Base-by-base conservation (phyloP, 495 filamentous ascomycete genomes). In the Bathelium albidoporum region DNA sequence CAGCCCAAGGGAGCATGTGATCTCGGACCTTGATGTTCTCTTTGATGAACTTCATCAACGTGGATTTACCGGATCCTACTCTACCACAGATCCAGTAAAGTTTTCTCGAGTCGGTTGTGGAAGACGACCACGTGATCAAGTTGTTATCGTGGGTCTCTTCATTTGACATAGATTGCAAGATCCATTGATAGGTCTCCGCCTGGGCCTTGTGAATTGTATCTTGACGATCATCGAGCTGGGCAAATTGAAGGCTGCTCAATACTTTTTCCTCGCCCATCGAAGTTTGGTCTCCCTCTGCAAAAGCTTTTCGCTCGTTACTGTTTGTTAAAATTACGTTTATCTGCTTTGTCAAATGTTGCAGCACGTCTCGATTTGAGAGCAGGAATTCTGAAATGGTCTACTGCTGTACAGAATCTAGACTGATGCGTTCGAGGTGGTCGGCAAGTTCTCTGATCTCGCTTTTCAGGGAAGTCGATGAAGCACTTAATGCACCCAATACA, bases 1-100 rank as follows among this genome's bases (percentile, higher is more conserved):
- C 55, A 59, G 55, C 55, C 55, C 55, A 59, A 4, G 55, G 55
- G 7, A 26, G 26, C 55, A 59, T 59, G 26, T 59, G 55, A 22
- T 59, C 55, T 24, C n/a, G 55, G 29, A 59, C 55, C n/a, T 22
- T 59, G 55, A 59, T 59, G 29, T 59, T 59, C 7, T 59, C 55
- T 9, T 29, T 22, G 7, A 59, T 7, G n/a, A 59, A 59, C 26
- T 24, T 16, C 55, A 59, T 59, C 32, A 59, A 24, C 26, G 32
- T 59, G 29, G 55, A 59, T 31, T 59, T 59, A 26, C 55, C 55
- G 29, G 28, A 59, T 59, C 32, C 55, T 29, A 24, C n/a, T 31
- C 29, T 59, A 29, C 55, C 55, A 29, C 55, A 59, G 29, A 59
- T 31, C 55, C 55, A 59, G 20, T 59, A 59, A 22, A 59, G 24